Conservation (phyloP, 257 asterid species). For the Linderniella brevidens region DNA sequence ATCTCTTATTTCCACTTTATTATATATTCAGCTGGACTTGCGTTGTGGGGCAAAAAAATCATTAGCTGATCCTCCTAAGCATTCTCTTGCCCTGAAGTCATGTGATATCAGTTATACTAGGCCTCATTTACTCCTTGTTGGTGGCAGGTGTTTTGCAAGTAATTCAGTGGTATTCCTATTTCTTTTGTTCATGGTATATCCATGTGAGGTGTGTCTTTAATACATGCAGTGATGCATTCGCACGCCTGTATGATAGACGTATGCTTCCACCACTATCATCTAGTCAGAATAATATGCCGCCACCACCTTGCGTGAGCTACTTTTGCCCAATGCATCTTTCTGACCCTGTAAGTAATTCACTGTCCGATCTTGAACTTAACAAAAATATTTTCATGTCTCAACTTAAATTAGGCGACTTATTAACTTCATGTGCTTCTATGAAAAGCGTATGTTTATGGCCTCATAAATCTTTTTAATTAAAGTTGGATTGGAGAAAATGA, state of each 20-base stretch:
- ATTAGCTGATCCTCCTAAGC: conserved; percentile 77
- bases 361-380: conserved; percentile 6
- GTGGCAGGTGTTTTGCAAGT: conserved; percentile 61
- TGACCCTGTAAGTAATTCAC: conserved; percentile 49
- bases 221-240: conserved; percentile 87
- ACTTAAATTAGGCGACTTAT: too few relatives aligned
- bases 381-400: background rate
- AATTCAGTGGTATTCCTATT: conserved; percentile 9
- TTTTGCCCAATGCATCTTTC: conserved; percentile 97
- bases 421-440: too few relatives aligned
- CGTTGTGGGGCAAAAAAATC: conserved; percentile 83
- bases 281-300: conserved; percentile 59
- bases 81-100: conserved; percentile 64
- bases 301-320: conserved; percentile 88
- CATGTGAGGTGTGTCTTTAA: conserved; percentile 10
- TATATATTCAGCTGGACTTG: conserved; percentile 65
- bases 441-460: too few relatives aligned
- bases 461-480: too few relatives aligned
- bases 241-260: conserved; percentile 90
- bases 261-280: conserved; percentile 95
- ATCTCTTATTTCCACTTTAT: background rate
- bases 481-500: too few relatives aligned
- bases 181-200: conserved; percentile 3
- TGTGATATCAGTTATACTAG: conserved; percentile 81
- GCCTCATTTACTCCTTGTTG: conserved; percentile 95